Conservation (phyloP, 2,329 filamentous ascomycete genomes). For the Ceratocystis harringtonii region DNA sequence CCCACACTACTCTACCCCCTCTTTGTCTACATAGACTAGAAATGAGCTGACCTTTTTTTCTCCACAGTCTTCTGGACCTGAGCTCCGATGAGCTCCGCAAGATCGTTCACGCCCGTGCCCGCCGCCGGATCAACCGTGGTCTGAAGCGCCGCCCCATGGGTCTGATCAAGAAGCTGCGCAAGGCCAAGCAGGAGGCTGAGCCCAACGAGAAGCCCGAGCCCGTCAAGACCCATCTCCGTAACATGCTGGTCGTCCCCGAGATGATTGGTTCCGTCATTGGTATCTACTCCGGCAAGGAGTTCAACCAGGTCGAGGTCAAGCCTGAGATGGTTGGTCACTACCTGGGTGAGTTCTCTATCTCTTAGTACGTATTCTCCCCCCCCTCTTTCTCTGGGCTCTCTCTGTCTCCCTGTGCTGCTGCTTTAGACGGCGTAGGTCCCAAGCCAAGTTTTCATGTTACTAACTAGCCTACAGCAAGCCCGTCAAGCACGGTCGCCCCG, state of each 20-base stretch:
- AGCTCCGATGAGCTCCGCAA: conserved; percentile 96
- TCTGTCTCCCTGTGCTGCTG: neutral
- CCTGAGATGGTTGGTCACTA: conserved; percentile 99
- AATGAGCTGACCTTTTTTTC: conserved; percentile 3
- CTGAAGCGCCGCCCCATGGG: conserved; percentile 99
- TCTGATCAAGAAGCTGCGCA: conserved; percentile 99
- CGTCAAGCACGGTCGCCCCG: conserved; percentile 99
- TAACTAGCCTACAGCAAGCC: conserved; percentile 64
- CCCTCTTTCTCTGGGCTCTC: neutral
- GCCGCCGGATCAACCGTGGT: conserved; percentile 97
- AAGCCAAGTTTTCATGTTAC: conserved; percentile 20
- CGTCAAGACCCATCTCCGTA: conserved; percentile 97
- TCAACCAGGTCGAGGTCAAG: conserved; percentile 99
- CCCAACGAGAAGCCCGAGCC: conserved; percentile 99
- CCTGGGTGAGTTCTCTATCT: conserved; percentile 98
- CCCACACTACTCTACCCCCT: neutral
- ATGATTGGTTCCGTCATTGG: conserved; percentile 98
- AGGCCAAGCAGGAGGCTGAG: conserved; percentile 96
- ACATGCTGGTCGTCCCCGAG: conserved; percentile 99
- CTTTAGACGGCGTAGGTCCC: neutral
- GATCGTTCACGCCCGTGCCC: conserved; percentile 97
- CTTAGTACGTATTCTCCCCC: conserved; percentile 59
- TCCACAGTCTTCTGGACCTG: conserved; percentile 86
- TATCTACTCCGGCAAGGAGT: conserved; percentile 99
- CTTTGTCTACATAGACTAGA: neutral